Evolutionary conservation across 805 yeast genomes (phyloP), one percentile per base, ranked within the genome.

Genomic region (Candida succiphila): DNA sequence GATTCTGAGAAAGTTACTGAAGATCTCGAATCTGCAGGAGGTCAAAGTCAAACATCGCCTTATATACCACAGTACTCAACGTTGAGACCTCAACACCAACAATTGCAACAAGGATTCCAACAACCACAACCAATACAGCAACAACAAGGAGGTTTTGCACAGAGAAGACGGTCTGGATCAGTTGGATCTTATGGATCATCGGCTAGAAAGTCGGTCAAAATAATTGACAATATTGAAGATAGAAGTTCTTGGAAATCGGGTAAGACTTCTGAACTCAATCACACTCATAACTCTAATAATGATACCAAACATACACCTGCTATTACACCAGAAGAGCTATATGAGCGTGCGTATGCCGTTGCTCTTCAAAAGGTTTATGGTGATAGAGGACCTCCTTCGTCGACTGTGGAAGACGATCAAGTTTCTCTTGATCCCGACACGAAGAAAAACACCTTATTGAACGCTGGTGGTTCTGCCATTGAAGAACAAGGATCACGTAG

Each of bases 311-410:
- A 35, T 2, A 32, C 37, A 7, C 32, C 35, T 15, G 27, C 38
- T 17, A 27, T 32, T 19, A 7, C 32, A 16, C 27, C 15, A 3
- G 69, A 64, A 27, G 78, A 75, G 40, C 58, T 74, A 61, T 76
- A 75, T 43, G 62, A 61, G 16, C 57, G 58, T 41, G 83, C 83
- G 0, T 58, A 67, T 39, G 68, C 67, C 40, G 67, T 69, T 12
- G 83, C 84, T 0, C 57, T 65, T 49, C 64, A 61, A 38, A 72
- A 63, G 37, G 81, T 76, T 2, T 74, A 74, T 44, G 78, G 78
- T 5, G 58, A 53, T 25, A 28, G 25, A 8, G n/a, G 18, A 19
- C 10, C 7, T n/a, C 6, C 8, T 4, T 9, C 17, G 27, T 30
- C n/a, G 31, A 5, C 20, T 21, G 7, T 3, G 27, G 35, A n/a